Conservation (phyloP, 75 land plant genomes). For the Cunninghamia lanceolata region DNA sequence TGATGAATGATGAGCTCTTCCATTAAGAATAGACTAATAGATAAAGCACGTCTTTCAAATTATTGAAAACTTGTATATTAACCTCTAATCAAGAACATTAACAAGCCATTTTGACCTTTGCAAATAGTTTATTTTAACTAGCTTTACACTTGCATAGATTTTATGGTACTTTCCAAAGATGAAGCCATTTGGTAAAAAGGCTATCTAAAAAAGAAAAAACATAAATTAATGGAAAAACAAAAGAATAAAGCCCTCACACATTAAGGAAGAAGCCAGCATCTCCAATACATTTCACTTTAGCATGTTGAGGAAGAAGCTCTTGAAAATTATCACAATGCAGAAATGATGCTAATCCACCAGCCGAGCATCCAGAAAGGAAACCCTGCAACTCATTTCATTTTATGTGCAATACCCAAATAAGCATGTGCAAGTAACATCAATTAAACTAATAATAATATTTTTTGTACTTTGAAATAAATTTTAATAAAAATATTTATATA, state of each 20-base stretch:
- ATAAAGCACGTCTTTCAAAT: not conserved
- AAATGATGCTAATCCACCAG: conserved; percentile 87
- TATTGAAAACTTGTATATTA: not conserved
- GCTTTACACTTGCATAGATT: not conserved
- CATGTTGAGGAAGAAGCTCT: conserved; percentile 43
- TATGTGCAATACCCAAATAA: not conserved
- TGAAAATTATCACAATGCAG: conserved; percentile 82
- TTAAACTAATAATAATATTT: not conserved
- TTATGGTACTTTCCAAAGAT: not conserved
- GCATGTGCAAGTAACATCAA: not conserved
- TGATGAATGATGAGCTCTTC: not conserved
- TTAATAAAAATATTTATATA: not conserved
- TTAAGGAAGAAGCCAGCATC: conserved; percentile 91
- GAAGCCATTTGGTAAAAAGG: not conserved
- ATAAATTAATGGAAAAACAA: not conserved
- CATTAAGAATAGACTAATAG: not conserved
- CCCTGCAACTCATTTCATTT: conserved; percentile 40
- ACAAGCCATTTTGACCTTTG: not conserved
- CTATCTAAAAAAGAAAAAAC: not conserved
- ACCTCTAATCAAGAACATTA: not conserved
- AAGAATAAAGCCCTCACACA: conserved; percentile 35
- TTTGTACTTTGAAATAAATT: not conserved
- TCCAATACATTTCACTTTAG: conserved; percentile 81
- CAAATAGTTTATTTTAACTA: not conserved
- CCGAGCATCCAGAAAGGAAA: conserved; percentile 91